Evolutionary conservation across 2,329 filamentous ascomycete species (phyloP), one percentile per base, ranked within the genome.

Genomic region (Trichoderma sp.): DNA sequence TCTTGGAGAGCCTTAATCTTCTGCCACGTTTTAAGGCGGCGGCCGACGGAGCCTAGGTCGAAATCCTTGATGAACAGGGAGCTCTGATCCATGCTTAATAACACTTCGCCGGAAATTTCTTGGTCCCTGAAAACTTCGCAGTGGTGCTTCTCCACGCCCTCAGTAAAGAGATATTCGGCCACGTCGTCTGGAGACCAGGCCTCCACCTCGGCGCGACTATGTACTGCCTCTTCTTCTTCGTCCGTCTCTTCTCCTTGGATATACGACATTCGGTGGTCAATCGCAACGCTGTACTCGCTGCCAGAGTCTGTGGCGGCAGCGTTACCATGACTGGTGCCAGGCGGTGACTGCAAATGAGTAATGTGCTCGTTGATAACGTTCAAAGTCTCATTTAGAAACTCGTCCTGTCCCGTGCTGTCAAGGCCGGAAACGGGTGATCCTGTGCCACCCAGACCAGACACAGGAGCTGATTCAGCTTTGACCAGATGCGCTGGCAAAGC

Each of bases 361-460:
- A 98, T 97, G 79, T 98, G 95, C 82, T 98, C 95, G 80, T 98
- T 92, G 77, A 98, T 98, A 72, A 98, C 95, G 78, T 94, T 97
- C 66, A 98, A 84, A 0, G 95, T 98, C 80, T 98, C 95, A 79
- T 95, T 94, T 85, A 98, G 92, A 64, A 98, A 95, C 12, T 93
- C 92, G 66, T 88, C 84, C 76, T 90, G 84, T 73, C 84, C 84
- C 62, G 76, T 74, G 70, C 84, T 81, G 71, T 59, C 57, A 15
- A 59, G 57, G 32, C 80, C 81, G 63, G 88, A 59, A 32, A 59
- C 12, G 9, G 55, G 55, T 9, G 55, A 59, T 34, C 30, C 79
- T 61, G 83, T 80, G 65, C 78, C 76, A 15, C 81, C 72, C 36
- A 62, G n/a, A 9, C 73, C 73, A 20, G 76, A 74, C 13, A 80